phyloP scores from a whole-genome alignment of 768 basidiomycete species.

The Tricholoma furcatifolium region DNA sequence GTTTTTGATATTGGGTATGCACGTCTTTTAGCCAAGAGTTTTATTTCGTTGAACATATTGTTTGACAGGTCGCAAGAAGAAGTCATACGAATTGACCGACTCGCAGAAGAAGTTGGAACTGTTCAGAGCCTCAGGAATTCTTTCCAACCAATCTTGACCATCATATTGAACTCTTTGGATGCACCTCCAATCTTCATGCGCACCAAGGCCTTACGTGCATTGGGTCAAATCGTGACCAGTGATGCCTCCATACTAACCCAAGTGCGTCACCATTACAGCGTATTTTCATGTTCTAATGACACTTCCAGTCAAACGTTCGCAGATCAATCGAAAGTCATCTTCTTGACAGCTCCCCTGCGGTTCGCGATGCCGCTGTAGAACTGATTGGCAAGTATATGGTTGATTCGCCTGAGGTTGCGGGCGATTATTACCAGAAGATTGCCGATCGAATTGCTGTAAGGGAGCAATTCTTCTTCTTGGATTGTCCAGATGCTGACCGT shows the following conservation, averaged over 20 bases:
- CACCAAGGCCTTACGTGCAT: conserved; percentile 88
- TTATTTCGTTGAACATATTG: background rate
- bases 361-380: conserved; percentile 96
- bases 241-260: conserved; percentile 80
- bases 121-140: conserved; percentile 75
- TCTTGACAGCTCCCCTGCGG: conserved; percentile 87
- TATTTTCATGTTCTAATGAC: conserved; percentile 1
- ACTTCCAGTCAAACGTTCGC: conserved; percentile 68
- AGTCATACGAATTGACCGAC: conserved; percentile 58
- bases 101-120: conserved; percentile 75
- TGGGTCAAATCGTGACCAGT: conserved; percentile 86
- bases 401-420: conserved; percentile 83
- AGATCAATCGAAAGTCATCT: conserved; percentile 88
- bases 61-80: conserved; percentile 67
- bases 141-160: conserved; percentile 80
- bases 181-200: conserved; percentile 89
- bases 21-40: background rate
- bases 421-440: conserved; percentile 86
- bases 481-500: conserved; percentile 1
- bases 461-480: conserved; percentile 2
- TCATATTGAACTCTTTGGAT: conserved; percentile 77
- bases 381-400: conserved; percentile 97
- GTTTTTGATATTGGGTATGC: conserved; percentile 82
- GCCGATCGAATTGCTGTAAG: conserved; percentile 88
- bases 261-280: conserved; percentile 38